Evolutionary conservation across 176 grass and related monocot species (phyloP), one percentile per base, ranked within the genome.

Genomic region (Panicum miliaceum): DNA sequence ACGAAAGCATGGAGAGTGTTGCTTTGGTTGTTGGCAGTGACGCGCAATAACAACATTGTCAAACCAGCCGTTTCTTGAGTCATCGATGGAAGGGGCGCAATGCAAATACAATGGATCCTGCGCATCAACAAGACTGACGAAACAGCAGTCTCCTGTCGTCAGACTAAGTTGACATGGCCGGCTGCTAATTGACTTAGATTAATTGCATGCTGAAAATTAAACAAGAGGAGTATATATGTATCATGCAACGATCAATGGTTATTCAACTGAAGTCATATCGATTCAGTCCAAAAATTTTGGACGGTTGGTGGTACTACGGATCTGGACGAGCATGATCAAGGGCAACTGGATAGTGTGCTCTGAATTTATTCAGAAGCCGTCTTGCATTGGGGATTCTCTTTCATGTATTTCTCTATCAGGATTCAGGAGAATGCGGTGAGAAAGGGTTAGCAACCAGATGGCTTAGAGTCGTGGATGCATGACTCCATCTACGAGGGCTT

Each of bases 71-170:
- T 8, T 20, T 8, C 2, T 6, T 14, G 10, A 11, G 29, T 16
- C 40, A 12, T 43, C 12, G 20, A 15, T 42, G 27, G 29, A 2
- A 32, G 29, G 0, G 42, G 20, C 2, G 20, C 51, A 71, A 12
- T 1, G 20, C 51, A 71, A 12, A 69, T 85, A 23, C 75, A 85
- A 78, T 78, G 83, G 20, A 71, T 78, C 27, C 20, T 69, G 38
- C 74, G 35, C 43, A 56, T 69, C 63, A 23, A 48, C 40, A 27
- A 78, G 36, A 43, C 29, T 19, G 57, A 78, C 74, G 48, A 77
- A 70, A 85, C 37, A 43, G 8, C 63, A 8, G 12, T 5, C 46
- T 63, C 45, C 22, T 52, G 22, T 9, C 63, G 58, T 45, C 58
- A 64, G 76, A 47, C 29, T 64, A 19, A 47, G 8, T 25, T 46